phyloP scores from a whole-genome alignment of 495 filamentous ascomycete species.

The Hyaloscypha bicolor region DNA sequence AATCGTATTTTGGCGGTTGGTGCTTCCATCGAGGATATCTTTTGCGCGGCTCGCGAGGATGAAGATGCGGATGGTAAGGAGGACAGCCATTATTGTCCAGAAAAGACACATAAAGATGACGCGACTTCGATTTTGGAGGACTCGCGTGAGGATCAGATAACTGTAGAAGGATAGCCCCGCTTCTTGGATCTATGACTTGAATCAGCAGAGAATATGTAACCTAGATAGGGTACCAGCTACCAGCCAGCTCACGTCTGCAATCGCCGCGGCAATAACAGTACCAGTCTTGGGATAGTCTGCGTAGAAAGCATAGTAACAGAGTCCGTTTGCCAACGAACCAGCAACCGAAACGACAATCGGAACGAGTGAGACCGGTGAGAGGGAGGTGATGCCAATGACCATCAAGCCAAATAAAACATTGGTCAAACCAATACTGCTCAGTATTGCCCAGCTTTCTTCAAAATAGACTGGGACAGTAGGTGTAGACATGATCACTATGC shows the following conservation, averaged over 20 bases:
- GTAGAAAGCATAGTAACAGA: slow-evolving; percentile 39
- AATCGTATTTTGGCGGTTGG: slow-evolving; percentile 28
- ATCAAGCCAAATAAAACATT: slow-evolving; percentile 36
- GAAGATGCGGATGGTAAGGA: slow-evolving; percentile 29
- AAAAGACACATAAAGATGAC: slow-evolving; percentile 35
- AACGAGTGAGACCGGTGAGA: slow-evolving; percentile 35
- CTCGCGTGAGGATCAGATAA: slow-evolving; percentile 39
- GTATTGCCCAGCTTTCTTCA: slow-evolving; percentile 42
- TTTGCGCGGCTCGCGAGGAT: slow-evolving; percentile 35
- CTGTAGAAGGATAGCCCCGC: slow-evolving; percentile 43
- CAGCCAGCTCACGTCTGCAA: slow-evolving; percentile 41
- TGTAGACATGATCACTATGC: background rate
- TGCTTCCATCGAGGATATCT: slow-evolving; percentile 19
- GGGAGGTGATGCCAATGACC: slow-evolving; percentile 34
- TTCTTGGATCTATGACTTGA: slow-evolving; percentile 39
- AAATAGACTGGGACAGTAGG: slow-evolving; percentile 31
- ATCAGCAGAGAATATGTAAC: background rate
- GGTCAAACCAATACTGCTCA: slow-evolving; percentile 38
- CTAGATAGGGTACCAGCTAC: slow-evolving; percentile 21
- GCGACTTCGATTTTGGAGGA: slow-evolving; percentile 31
- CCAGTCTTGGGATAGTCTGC: slow-evolving; percentile 26
- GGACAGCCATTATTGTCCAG: slow-evolving; percentile 35
- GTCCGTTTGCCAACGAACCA: slow-evolving; percentile 38
- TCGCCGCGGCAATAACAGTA: slow-evolving; percentile 32
- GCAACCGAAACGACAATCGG: slow-evolving; percentile 37